Percentiles rank a stretch among this genome's conserved stretches.
Evolutionary conservation across 805 yeast species (phyloP).

Genomic region (Suhomyces xylopsoci): DNA sequence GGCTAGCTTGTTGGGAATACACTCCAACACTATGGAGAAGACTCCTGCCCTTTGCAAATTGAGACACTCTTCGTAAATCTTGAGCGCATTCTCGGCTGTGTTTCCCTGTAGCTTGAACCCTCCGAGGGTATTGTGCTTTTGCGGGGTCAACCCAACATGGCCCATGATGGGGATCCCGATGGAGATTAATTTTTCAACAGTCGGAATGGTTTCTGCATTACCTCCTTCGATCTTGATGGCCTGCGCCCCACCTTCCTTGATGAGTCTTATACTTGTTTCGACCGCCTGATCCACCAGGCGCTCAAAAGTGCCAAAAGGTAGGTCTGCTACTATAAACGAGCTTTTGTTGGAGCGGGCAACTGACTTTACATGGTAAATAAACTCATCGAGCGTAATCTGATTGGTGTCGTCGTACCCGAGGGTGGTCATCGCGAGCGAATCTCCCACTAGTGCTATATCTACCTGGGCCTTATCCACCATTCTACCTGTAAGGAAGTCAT

Average conservation of each 20-base stretch:
- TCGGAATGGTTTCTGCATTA: constrained; percentile 45
- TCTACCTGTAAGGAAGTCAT: constrained; percentile 75
- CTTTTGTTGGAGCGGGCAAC: constrained; percentile 66
- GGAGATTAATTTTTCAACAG: constrained; percentile 53
- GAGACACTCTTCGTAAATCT: constrained; percentile 63
- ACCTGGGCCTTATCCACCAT: constrained; percentile 63
- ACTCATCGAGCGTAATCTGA: constrained; percentile 74
- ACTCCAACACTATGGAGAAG: constrained; percentile 73
- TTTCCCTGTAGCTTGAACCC: constrained; percentile 89
- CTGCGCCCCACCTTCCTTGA: constrained; percentile 56
- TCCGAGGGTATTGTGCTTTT: constrained; percentile 70
- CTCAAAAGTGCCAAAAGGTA: constrained; percentile 89
- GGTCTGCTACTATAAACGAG: constrained; percentile 74
- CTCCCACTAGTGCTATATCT: constrained; percentile 82
- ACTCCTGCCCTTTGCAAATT: constrained; percentile 75
- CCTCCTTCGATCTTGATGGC: constrained; percentile 90
- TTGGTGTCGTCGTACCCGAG: constrained; percentile 78
- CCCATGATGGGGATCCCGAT: constrained; percentile 89
- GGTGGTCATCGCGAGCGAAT: constrained; percentile 89
- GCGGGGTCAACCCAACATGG: constrained; percentile 92
- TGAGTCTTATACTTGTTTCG: constrained; percentile 50
- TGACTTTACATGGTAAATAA: constrained; percentile 70
- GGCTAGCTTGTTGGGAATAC: constrained; percentile 77
- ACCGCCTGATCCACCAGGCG: constrained; percentile 59
- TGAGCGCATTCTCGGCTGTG: constrained; percentile 49